Evolutionary conservation across 2,329 filamentous ascomycete species (phyloP).

Genomic region (Ceratocystis papillata): DNA sequence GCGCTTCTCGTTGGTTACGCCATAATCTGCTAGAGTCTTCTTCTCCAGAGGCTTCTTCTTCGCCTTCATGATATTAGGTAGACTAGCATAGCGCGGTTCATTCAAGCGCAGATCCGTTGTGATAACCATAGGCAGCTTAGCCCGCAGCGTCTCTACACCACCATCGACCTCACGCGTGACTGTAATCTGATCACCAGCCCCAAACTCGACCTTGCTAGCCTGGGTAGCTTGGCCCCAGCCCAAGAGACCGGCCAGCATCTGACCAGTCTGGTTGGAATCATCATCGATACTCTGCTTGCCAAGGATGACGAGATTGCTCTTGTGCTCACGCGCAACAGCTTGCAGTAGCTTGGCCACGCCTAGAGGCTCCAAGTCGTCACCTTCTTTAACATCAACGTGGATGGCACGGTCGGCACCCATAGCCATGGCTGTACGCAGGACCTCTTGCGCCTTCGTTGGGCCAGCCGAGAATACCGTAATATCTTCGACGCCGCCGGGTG

Average conservation of each 20-base stretch:
- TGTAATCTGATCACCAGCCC: constrained; percentile 55
- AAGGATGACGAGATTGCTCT: constrained; percentile 81
- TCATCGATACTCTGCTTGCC: constrained; percentile 99
- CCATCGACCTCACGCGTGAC: constrained; percentile 93
- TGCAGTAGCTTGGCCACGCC: constrained; percentile 83
- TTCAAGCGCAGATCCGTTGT: constrained; percentile 93
- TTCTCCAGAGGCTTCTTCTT: constrained; percentile 99
- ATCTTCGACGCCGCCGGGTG: constrained; percentile 67
- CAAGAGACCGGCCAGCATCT: constrained; percentile 90
- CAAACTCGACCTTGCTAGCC: constrained; percentile 73
- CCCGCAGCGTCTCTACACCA: constrained; percentile 77
- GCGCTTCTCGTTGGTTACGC: constrained; percentile 60
- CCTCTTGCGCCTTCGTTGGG: constrained; percentile 75
- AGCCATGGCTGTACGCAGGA: constrained; percentile 91
- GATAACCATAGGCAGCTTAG: constrained; percentile 82
- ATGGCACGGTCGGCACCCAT: constrained; percentile 93
- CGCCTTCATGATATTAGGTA: constrained; percentile 99
- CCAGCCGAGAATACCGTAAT: constrained; percentile 86
- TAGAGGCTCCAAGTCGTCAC: constrained; percentile 72
- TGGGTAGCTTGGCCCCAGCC: constrained; percentile 93
- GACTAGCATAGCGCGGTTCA: constrained; percentile 83
- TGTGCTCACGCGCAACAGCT: constrained; percentile 69
- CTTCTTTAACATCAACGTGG: constrained; percentile 70
- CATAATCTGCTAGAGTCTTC: constrained; percentile 74
- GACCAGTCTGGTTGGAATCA: constrained; percentile 88